phyloP scores from a whole-genome alignment of 768 basidiomycete species.

The Trametes punicea region DNA sequence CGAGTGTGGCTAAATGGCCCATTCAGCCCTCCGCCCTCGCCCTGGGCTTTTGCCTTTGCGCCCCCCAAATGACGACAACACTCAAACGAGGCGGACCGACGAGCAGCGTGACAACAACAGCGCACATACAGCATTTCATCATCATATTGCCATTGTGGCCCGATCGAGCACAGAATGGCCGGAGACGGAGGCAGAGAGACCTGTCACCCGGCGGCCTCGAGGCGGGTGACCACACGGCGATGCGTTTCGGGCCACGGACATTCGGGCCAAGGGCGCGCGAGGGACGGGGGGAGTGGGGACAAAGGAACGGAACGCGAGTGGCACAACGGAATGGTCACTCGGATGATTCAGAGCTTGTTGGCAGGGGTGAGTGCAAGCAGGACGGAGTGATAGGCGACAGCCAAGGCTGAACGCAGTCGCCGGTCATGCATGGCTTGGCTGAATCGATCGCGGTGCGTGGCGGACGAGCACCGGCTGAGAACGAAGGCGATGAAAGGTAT shows the following conservation, averaged over 20 bases:
- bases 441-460: too few species aligned
- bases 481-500: too few species aligned
- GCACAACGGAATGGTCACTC: background rate
- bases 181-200: background rate
- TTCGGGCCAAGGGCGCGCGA: conserved; percentile 2
- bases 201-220: background rate
- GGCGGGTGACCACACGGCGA: background rate
- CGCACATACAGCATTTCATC: background rate
- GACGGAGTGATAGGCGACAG: conserved; percentile 12
- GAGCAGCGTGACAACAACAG: conserved; percentile 5
- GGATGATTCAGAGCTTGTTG: background rate
- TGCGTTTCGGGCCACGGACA: background rate
- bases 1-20: conserved; percentile 1
- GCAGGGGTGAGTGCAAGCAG: background rate
- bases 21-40: background rate
- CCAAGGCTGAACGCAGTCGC: background rate
- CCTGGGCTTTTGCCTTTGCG: background rate
- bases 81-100: background rate
- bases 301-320: background rate
- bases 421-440: background rate
- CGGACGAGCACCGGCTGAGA: background rate
- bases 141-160: conserved; percentile 3
- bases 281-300: background rate
- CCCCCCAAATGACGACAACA: background rate
- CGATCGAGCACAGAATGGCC: conserved; percentile 5